Evolutionary conservation across 2,329 filamentous ascomycete genomes (phyloP).

Genomic region (Alternaria conjuncta): DNA sequence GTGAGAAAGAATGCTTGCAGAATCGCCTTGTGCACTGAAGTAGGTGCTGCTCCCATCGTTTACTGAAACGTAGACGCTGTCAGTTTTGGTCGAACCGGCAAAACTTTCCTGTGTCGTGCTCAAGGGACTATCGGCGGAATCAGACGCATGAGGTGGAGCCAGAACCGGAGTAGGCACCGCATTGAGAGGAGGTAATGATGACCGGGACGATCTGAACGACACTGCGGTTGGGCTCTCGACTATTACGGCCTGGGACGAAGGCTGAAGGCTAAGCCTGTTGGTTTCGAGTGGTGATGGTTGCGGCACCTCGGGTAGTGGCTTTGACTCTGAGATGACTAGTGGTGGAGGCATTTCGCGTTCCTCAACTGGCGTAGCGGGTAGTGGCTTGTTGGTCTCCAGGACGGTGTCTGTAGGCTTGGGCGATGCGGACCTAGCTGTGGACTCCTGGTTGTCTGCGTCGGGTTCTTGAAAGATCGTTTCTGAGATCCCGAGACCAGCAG

Average conservation of each 20-base stretch:
- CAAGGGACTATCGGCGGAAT: slow-evolving; percentile 46
- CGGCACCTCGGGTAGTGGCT: slow-evolving; percentile 72
- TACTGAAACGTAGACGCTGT: slow-evolving; percentile 77
- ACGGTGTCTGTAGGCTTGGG: slow-evolving; percentile 20
- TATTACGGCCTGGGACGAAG: slow-evolving; percentile 24
- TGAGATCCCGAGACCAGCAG: slow-evolving; percentile 52
- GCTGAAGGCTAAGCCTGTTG: slow-evolving; percentile 31
- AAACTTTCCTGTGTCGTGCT: slow-evolving; percentile 39
- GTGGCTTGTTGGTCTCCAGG: slow-evolving; percentile 45
- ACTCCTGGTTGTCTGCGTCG: slow-evolving; percentile 15
- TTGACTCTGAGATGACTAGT: slow-evolving; percentile 62
- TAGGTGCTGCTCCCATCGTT: slow-evolving; percentile 81
- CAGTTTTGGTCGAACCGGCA: slow-evolving; percentile 45
- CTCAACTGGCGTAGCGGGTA: slow-evolving; percentile 47
- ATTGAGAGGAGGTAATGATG: slow-evolving; percentile 52
- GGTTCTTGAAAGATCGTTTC: slow-evolving; percentile 45
- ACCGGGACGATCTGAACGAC: slow-evolving; percentile 57
- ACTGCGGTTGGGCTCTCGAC: slow-evolving; percentile 42
- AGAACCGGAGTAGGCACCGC: slow-evolving; percentile 37
- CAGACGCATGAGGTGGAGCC: slow-evolving; percentile 33
- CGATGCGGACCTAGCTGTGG: slow-evolving; percentile 12
- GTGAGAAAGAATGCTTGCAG: slow-evolving; percentile 78
- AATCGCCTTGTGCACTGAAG: slow-evolving; percentile 76
- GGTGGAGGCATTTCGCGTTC: slow-evolving; percentile 50
- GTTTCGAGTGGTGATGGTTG: slow-evolving; percentile 45